Evolutionary conservation across 805 yeast genomes (phyloP).

Genomic region (Metschnikowia amazonensis): DNA sequence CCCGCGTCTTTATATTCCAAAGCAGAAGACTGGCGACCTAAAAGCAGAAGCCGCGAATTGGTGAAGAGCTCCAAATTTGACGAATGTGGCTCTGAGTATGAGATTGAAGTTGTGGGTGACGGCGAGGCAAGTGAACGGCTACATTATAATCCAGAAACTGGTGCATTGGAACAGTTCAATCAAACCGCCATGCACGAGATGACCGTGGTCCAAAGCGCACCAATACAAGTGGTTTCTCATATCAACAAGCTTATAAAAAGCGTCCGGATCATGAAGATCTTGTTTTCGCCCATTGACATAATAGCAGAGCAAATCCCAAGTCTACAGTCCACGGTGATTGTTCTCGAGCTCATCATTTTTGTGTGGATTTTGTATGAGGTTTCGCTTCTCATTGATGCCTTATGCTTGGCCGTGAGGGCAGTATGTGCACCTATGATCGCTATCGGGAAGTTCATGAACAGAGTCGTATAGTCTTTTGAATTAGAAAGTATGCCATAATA

Average conservation of each 20-base stretch:
- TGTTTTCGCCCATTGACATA: slow-evolving; percentile 40
- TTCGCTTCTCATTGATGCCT: slow-evolving; percentile 39
- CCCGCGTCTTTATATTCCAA: background rate
- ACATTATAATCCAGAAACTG: slow-evolving; percentile 31
- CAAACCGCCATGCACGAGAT: slow-evolving; percentile 7
- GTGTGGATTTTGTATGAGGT: slow-evolving; percentile 42
- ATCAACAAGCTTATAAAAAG: slow-evolving; percentile 32
- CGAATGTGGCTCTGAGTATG: slow-evolving; percentile 20
- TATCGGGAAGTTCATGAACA: slow-evolving; percentile 41
- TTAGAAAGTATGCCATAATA: too few species aligned
- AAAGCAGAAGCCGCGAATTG: background rate
- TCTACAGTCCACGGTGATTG: slow-evolving; percentile 37
- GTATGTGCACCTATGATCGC: slow-evolving; percentile 47
- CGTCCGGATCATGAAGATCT: slow-evolving; percentile 32
- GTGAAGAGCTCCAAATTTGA: background rate
- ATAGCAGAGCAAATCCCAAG: slow-evolving; percentile 35
- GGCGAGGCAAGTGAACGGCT: slow-evolving; percentile 24
- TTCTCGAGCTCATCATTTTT: slow-evolving; percentile 36
- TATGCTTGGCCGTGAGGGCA: slow-evolving; percentile 44
- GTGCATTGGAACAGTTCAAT: slow-evolving; percentile 24
- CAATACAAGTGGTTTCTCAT: slow-evolving; percentile 18
- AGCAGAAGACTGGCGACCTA: background rate
- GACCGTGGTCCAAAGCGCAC: slow-evolving; percentile 5
- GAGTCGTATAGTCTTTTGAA: slow-evolving; percentile 27
- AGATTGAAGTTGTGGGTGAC: slow-evolving; percentile 28